Conservation (phyloP, 306 rosid species). For the Ormosia emarginata region DNA sequence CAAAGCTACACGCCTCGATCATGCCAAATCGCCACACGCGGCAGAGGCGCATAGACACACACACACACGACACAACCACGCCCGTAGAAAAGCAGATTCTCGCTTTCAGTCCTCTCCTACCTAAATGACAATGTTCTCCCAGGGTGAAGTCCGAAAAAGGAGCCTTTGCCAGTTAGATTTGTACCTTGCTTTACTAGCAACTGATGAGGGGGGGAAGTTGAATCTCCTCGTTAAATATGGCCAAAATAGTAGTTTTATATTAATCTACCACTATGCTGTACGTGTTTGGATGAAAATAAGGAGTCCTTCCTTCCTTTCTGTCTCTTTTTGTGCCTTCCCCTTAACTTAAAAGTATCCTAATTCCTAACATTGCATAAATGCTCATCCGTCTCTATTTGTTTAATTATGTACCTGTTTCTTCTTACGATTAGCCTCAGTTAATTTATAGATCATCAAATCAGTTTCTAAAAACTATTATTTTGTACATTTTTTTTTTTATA, state of each 20-base stretch:
- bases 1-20: conserved; percentile 69
- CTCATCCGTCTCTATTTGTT: no score
- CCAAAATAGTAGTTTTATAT: neutral
- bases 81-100: conserved; percentile 21
- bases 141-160: neutral
- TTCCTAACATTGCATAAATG: no score
- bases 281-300: no score
- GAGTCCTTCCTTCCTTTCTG: no score
- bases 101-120: neutral
- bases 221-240: neutral
- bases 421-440: no score
- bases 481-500: no score
- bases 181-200: neutral
- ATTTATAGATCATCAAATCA: no score
- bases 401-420: no score
- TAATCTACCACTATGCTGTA: no score
- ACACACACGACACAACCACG: neutral
- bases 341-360: no score
- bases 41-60: neutral
- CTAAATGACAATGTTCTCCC: neutral
- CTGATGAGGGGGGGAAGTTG: neutral
- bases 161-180: neutral
- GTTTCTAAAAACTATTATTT: no score
- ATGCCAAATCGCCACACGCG: conserved; percentile 35
- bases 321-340: no score